Evolutionary conservation across 768 basidiomycete species (phyloP).

Genomic region (Tylopilus plumbeoviolaceoides): DNA sequence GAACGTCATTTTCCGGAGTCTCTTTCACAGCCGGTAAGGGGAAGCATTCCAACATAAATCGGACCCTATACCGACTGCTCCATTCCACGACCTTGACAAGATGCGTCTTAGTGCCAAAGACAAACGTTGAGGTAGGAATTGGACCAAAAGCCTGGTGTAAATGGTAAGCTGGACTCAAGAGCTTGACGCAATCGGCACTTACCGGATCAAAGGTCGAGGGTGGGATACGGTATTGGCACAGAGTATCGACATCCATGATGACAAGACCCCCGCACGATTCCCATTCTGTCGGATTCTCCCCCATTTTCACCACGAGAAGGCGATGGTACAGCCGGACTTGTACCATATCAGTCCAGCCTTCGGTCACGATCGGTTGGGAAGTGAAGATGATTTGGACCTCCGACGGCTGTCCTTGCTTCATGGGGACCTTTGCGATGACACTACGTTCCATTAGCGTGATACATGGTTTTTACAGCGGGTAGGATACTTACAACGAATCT

Average conservation of each 20-base stretch:
- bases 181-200: neutral
- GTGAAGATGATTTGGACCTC: neutral
- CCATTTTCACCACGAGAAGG: slow-evolving; percentile 7
- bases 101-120: slow-evolving; percentile 7
- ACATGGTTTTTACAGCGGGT: neutral
- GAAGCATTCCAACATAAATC: slow-evolving; percentile 9
- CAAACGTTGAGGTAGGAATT: neutral
- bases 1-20: neutral
- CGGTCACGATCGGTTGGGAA: neutral
- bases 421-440: slow-evolving; percentile 1
- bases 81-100: neutral
- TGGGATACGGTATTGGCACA: slow-evolving; percentile 3
- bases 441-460: neutral
- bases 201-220: neutral
- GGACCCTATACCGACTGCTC: neutral
- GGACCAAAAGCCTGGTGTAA: neutral
- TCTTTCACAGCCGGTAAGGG: neutral
- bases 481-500: neutral
- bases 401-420: slow-evolving; percentile 1
- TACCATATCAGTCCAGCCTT: slow-evolving; percentile 1
- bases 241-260: slow-evolving; percentile 1
- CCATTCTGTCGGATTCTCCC: slow-evolving; percentile 2
- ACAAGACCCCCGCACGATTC: neutral
- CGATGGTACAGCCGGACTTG: slow-evolving; percentile 5
- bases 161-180: neutral